These are phyloP conservation scores for Gossypium australe DNA, from an alignment of 345 rosid species.

Conservation along the genomic window DNA sequence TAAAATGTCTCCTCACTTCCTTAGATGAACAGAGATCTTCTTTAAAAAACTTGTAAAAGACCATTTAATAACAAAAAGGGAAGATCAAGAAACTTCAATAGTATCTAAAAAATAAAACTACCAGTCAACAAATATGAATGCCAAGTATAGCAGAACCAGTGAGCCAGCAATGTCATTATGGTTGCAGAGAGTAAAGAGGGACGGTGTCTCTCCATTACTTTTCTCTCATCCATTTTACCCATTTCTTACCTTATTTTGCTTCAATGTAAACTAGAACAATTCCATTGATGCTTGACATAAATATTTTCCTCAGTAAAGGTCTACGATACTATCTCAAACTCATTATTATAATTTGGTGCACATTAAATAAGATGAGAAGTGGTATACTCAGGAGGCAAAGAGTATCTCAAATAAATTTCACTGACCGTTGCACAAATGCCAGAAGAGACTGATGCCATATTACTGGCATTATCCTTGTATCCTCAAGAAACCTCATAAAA, in stretches of 20 bases:
- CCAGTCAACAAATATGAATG: neutral
- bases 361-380: neutral
- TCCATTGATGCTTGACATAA: neutral
- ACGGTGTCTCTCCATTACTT: neutral
- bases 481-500: constrained; percentile 74
- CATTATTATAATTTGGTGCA: neutral
- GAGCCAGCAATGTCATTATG: neutral
- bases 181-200: no score
- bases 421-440: constrained; percentile 82
- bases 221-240: neutral
- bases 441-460: constrained; percentile 98
- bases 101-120: neutral
- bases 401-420: neutral
- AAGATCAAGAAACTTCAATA: neutral
- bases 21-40: constrained; percentile 1
- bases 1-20: neutral
- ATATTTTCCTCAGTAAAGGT: neutral
- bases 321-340: neutral
- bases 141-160: neutral
- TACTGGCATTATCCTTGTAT: constrained; percentile 85
- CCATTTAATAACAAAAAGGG: neutral
- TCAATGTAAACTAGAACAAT: neutral
- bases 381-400: neutral
- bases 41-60: neutral
- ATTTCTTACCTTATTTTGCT: neutral